Evolutionary conservation across 2,329 filamentous ascomycete genomes (phyloP), one percentile per base, ranked within the genome.

Genomic region (Cladosporium sp.): DNA sequence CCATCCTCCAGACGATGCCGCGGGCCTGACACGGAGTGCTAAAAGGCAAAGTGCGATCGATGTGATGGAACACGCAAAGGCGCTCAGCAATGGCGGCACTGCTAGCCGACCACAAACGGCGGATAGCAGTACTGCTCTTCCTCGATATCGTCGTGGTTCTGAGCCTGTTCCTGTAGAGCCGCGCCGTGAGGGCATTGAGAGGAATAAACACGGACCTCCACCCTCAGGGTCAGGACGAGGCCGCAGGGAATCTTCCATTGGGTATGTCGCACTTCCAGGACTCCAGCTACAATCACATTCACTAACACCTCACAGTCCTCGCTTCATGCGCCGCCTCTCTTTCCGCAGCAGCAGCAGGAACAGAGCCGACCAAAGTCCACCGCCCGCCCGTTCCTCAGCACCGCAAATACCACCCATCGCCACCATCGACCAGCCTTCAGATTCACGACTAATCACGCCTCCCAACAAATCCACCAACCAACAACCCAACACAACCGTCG

Each of bases 361-460:
- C 30, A 34, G 30, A 34, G 30, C 11, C 11, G 0, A 59, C 58
- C 22, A 58, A 55, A 51, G 55, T 17, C 55, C 45, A 28, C 14
- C 45, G 8, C 19, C 37, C 47, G 19, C 58, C 43, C 17, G 5
- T 9, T 39, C 51, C 5, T 37, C 51, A 17, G 65, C 56, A 47
- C 58, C 56, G 25, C 68, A 67, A 3, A 74, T 60, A 25, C 63
- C 61, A 36, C 70, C 72, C 55, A 75, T 74, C 37, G 86, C 63
- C 74, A 94, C 89, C 30, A 12, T 12, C 30, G 30, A 40, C 15
- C 38, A 40, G 17, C 38, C 38, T 40, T 40, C 15, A 40, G 6
- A 40, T 14, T 14, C 7, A 40, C 38, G 17, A 40, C 12, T 7
- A 8, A 40, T 12, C 38, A 40, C 17, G 15, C 15, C 47, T 25